phyloP scores from a whole-genome alignment of 305 asterid genomes.

The Fraxinus platypoda region DNA sequence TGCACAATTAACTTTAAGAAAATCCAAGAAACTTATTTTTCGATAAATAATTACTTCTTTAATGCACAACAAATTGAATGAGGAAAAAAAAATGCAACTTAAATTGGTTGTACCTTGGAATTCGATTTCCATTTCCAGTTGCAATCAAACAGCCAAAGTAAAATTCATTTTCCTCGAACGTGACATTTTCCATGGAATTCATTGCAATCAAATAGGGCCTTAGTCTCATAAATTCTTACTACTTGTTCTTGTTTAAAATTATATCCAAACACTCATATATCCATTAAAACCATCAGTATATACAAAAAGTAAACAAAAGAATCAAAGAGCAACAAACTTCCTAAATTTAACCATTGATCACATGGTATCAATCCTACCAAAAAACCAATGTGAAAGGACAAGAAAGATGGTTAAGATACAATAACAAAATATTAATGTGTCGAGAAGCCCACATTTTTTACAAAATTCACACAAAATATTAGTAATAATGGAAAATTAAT shows the following conservation, averaged over 20 bases:
- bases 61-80: neutral
- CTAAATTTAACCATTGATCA: neutral
- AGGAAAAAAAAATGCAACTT: too few relatives aligned
- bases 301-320: neutral
- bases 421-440: too few relatives aligned
- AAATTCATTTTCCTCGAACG: too few relatives aligned
- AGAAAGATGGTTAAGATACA: too few relatives aligned
- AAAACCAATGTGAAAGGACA: neutral
- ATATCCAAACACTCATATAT: neutral
- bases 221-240: neutral
- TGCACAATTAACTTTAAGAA: neutral
- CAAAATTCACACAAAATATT: too few relatives aligned
- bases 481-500: too few relatives aligned
- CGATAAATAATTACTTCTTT: neutral
- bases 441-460: too few relatives aligned
- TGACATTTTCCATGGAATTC: too few relatives aligned
- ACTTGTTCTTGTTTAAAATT: neutral
- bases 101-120: too few relatives aligned
- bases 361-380: neutral
- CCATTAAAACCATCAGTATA: neutral
- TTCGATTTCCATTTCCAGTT: too few relatives aligned
- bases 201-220: too few relatives aligned
- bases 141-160: too few relatives aligned
- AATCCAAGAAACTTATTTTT: neutral
- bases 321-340: neutral